Conservation (phyloP, 805 yeast species). For the Wickerhamomyces kurtzmanii region DNA sequence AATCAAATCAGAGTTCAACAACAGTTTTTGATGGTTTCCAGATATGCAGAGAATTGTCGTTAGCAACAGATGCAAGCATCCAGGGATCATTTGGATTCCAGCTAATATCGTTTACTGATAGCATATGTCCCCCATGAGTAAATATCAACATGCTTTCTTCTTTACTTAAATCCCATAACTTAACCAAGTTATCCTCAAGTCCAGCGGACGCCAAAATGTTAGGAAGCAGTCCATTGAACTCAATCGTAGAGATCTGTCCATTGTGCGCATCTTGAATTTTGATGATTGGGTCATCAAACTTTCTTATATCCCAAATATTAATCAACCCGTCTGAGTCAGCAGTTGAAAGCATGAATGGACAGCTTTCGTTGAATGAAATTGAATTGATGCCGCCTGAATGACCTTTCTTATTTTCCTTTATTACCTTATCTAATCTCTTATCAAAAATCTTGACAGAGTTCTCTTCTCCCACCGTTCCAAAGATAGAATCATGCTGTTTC, state of each 20-base stretch:
- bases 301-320: constrained; percentile 59
- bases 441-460: constrained; percentile 43
- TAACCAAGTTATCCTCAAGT: constrained; percentile 54
- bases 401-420: constrained; percentile 4
- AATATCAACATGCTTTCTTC: constrained; percentile 32
- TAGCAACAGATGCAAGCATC: constrained; percentile 69
- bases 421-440: constrained; percentile 23
- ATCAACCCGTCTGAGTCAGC: constrained; percentile 56
- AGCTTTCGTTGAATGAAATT: constrained; percentile 47
- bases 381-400: constrained; percentile 39
- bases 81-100: constrained; percentile 73
- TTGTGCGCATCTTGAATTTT: constrained; percentile 28
- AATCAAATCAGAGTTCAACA: constrained; percentile 13
- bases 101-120: constrained; percentile 74
- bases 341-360: constrained; percentile 49
- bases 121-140: constrained; percentile 77
- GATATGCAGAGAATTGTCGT: constrained; percentile 79
- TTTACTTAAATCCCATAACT: constrained; percentile 44
- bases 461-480: constrained; percentile 63
- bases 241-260: constrained; percentile 51
- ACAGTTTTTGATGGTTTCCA: constrained; percentile 56
- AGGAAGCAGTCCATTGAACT: constrained; percentile 59
- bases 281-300: constrained; percentile 19
- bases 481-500: constrained; percentile 46
- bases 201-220: constrained; percentile 55